Conservation (phyloP, 192 early-diverging fungal genomes). For the Podochytrium sp. region DNA sequence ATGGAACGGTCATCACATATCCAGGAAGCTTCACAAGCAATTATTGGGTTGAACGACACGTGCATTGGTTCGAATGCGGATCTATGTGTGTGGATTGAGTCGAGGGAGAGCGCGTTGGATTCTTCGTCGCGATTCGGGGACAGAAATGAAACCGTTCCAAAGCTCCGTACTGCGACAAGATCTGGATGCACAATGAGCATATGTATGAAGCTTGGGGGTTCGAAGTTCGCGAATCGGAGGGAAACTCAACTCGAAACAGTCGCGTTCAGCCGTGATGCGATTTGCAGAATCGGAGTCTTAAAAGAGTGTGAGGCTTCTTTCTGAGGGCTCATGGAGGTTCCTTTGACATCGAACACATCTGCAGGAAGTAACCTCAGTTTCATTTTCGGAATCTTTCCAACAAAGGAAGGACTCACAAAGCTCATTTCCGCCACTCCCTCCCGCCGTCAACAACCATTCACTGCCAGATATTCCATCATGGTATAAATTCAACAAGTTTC, state of each 20-base stretch:
- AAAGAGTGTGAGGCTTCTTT: neutral
- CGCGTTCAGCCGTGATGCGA: neutral
- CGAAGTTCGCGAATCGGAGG: neutral
- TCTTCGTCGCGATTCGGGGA: neutral
- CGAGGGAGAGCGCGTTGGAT: neutral
- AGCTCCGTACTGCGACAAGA: slow-evolving; percentile 11
- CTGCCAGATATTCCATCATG: neutral
- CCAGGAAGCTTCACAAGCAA: slow-evolving; percentile 25
- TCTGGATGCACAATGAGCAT: neutral
- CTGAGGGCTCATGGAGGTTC: neutral
- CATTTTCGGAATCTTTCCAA: neutral
- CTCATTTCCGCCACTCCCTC: slow-evolving; percentile 21
- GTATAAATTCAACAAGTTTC: slow-evolving; percentile 11
- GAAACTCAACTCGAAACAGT: neutral
- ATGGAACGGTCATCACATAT: slow-evolving; percentile 11
- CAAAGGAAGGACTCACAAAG: neutral
- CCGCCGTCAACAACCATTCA: slow-evolving; percentile 5
- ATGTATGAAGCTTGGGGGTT: neutral
- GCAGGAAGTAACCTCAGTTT: neutral
- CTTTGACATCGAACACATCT: neutral
- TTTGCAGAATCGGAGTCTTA: slow-evolving; percentile 27
- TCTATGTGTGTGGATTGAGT: neutral
- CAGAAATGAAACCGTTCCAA: slow-evolving; percentile 1
- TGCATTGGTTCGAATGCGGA: slow-evolving; percentile 18
- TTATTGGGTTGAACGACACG: slow-evolving; percentile 17